Base-by-base conservation (phyloP, 2,329 filamentous ascomycete species). In the Cladosporium velox region DNA sequence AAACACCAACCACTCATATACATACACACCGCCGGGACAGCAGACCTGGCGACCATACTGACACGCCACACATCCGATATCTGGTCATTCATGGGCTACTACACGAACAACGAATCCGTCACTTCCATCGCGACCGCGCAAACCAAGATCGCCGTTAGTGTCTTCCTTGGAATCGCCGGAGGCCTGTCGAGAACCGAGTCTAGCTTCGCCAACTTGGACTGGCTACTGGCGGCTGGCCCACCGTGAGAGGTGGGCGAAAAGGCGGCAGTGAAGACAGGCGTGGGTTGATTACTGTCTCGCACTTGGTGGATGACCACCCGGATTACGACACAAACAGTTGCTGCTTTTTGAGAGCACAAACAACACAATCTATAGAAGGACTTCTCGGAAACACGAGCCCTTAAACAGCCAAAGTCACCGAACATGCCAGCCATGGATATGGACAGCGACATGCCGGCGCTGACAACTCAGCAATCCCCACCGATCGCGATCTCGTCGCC, bases 221-320 rank as follows among this genome's bases (percentile, higher is more conserved):
- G 81, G 79, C 77, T 83, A 82, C 77, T 79, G 73, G 81, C 77
- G 74, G 74, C 72, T 70, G 77, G 82, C 83, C 82, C 82, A 80
- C 81, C 81, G 79, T 84, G 80, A 84, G 74, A 70, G 81, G 82
- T 82, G 82, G 82, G 83, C 82, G 81, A 81, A 83, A 83, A 57
- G 69, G 30, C 41, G 52, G 64, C 21, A 65, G 65, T 65, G 65
- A 66, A 65, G 58, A 68, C 66, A 65, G 54, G 44, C 34, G 47
- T 57, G 35, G 30, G 41, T 15, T 63, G 60, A 63, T 12, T 26
- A 30, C 51, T 30, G 47, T 21, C 12, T 47, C 32, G n/a, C 21
- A 54, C n/a, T 26, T 26, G 71, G 67, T 54, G 65, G 34, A 61
- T 60, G 54, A 64, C 38, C 61, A 30, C 44, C 55, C 28, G 26